phyloP scores from a whole-genome alignment of 225 moss, liverwort and hornwort genomes.

The Ulota crispa region DNA sequence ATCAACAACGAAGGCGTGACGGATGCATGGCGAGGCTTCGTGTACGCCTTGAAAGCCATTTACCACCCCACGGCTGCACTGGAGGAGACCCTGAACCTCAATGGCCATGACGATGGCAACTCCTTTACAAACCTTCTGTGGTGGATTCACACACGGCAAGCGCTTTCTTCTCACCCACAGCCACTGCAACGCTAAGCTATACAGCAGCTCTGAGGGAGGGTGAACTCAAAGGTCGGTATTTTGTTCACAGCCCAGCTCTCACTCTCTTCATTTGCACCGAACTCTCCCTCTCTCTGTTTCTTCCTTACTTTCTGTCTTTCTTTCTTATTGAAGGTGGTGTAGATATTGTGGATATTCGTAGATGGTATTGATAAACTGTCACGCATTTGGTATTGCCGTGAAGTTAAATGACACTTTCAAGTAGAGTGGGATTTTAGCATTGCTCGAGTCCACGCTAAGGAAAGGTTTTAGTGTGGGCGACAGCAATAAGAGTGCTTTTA shows the following conservation, averaged over 20 bases:
- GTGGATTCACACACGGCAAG: slow-evolving; percentile 81
- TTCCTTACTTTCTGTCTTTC: too few species aligned
- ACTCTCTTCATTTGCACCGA: neutral
- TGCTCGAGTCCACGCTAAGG: neutral
- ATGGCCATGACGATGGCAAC: slow-evolving; percentile 81
- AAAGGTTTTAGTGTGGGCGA: neutral
- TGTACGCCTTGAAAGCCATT: slow-evolving; percentile 76
- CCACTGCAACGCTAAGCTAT: neutral
- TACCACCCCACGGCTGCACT: slow-evolving; percentile 59
- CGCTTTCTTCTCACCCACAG: neutral
- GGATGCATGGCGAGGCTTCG: slow-evolving; percentile 82
- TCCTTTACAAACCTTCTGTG: slow-evolving; percentile 84
- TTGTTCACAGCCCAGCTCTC: neutral
- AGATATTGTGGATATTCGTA: neutral
- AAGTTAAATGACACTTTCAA: neutral
- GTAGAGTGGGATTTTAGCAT: neutral
- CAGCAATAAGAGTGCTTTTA: neutral
- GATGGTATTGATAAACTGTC: neutral
- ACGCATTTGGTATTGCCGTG: neutral
- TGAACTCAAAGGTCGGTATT: neutral
- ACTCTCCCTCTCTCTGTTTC: neutral
- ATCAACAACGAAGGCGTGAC: slow-evolving; percentile 67
- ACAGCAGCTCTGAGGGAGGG: neutral
- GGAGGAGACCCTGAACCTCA: slow-evolving; percentile 44
- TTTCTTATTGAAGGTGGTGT: neutral